Percentiles rank a stretch among this genome's conserved stretches.
These are phyloP conservation scores for Leishmania tarentolae DNA, from an alignment of 208 protist genomes.

Conservation along the genomic window DNA sequence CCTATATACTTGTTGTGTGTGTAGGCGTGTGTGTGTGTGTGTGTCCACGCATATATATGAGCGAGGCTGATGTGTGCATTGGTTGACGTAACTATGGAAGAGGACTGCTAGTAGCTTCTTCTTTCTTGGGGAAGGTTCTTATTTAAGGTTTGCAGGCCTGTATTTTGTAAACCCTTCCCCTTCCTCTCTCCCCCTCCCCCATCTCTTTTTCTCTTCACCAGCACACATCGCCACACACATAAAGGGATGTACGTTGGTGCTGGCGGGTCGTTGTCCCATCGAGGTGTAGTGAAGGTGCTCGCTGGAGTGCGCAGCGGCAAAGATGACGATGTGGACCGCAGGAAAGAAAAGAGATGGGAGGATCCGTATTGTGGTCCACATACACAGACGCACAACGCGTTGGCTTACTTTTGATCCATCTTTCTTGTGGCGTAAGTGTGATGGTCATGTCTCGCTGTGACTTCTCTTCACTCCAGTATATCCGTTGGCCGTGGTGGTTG, in stretches of 20 bases:
- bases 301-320: neutral
- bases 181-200: neutral
- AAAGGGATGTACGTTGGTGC: neutral
- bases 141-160: neutral
- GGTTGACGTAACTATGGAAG: neutral
- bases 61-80: constrained; percentile 1
- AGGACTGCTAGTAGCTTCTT: neutral
- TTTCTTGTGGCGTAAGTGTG: neutral
- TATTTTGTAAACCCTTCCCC: neutral
- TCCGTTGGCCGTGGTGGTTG: neutral
- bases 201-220: neutral
- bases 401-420: neutral
- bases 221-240: neutral
- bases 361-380: neutral
- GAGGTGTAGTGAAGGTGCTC: neutral
- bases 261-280: neutral
- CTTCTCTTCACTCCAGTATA: neutral
- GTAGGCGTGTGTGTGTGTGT: neutral
- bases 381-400: neutral
- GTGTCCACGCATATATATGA: neutral
- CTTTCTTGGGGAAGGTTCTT: neutral
- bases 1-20: no score
- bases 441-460: neutral
- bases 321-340: neutral
- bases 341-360: neutral